Evolutionary conservation across 345 rosid species (phyloP).

Genomic region (Gossypium australe): DNA sequence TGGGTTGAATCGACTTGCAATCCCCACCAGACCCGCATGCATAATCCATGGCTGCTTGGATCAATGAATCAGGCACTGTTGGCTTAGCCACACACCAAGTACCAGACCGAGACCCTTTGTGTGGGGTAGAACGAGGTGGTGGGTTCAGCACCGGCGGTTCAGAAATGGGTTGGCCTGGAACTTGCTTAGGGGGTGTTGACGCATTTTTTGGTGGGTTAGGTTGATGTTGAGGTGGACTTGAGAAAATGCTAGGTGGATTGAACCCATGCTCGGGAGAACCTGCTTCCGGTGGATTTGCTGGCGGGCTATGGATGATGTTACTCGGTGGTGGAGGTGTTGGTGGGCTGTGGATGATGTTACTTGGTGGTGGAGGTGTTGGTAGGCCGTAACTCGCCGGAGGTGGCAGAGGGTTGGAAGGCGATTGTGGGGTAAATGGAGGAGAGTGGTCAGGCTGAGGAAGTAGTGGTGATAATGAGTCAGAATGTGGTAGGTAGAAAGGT

Average conservation of each 20-base stretch:
- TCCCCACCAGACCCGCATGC: constrained; percentile 49
- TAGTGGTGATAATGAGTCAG: constrained; percentile 22
- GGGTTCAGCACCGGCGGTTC: background rate
- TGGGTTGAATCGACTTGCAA: constrained; percentile 34
- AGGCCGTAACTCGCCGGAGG: background rate
- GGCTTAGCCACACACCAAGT: constrained; percentile 50
- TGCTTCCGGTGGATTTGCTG: constrained; percentile 1
- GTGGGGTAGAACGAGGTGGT: constrained; percentile 18
- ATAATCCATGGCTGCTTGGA: constrained; percentile 42
- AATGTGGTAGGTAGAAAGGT: constrained; percentile 22
- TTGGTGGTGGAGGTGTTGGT: background rate
- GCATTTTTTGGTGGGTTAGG: constrained; percentile 14
- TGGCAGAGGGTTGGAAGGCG: constrained; percentile 11
- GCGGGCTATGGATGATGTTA: background rate
- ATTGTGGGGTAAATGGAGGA: constrained; percentile 17
- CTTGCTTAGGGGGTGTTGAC: background rate
- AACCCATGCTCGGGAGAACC: background rate
- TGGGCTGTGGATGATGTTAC: background rate
- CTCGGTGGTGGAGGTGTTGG: background rate
- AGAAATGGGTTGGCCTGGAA: constrained; percentile 10
- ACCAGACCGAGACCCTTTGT: constrained; percentile 3
- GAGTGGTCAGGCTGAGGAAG: constrained; percentile 3
- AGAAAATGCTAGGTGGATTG: background rate
- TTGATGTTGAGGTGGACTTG: constrained; percentile 9
- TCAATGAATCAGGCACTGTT: constrained; percentile 25